phyloP scores from a whole-genome alignment of 345 rosid genomes.

The Bruguiera sexangula region DNA sequence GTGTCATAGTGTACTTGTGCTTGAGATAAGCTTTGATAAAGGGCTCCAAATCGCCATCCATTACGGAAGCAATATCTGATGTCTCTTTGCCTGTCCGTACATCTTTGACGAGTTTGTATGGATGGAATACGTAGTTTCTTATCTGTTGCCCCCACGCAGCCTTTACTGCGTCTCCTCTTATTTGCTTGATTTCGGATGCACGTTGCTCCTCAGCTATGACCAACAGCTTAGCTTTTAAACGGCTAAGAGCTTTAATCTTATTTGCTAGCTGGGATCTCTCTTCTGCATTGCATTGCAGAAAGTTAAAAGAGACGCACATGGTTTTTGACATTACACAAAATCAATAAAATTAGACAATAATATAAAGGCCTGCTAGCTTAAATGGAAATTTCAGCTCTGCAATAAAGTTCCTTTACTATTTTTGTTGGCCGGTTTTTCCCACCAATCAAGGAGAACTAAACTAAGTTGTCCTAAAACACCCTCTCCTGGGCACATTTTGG shows the following conservation, averaged over 20 bases:
- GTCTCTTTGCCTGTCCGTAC: conserved; percentile 75
- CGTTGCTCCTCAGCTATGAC: conserved; percentile 92
- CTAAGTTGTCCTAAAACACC: too few relatives aligned
- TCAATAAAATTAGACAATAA: neutral
- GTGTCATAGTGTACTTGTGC: conserved; percentile 52
- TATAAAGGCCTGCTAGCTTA: too few relatives aligned
- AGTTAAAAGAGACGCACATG: neutral
- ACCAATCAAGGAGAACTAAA: too few relatives aligned
- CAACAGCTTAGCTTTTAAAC: conserved; percentile 80
- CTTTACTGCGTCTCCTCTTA: conserved; percentile 89
- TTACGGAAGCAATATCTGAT: conserved; percentile 77
- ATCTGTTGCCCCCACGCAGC: conserved; percentile 99
- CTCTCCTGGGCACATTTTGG: too few relatives aligned
- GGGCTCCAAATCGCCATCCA: conserved; percentile 89
- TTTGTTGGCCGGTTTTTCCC: too few relatives aligned
- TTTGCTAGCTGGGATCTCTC: conserved; percentile 87
- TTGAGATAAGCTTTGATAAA: conserved; percentile 93
- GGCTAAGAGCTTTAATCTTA: conserved; percentile 76
- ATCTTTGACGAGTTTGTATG: conserved; percentile 93
- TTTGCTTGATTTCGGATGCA: conserved; percentile 83
- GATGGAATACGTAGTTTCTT: conserved; percentile 91
- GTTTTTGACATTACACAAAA: neutral
- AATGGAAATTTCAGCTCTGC: too few relatives aligned
- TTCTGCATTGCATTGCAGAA: conserved; percentile 41
- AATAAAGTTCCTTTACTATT: too few relatives aligned